Evolutionary conservation across 2,329 filamentous ascomycete genomes (phyloP), one percentile per base, ranked within the genome.

Genomic region (Metarhizium anisopliae): DNA sequence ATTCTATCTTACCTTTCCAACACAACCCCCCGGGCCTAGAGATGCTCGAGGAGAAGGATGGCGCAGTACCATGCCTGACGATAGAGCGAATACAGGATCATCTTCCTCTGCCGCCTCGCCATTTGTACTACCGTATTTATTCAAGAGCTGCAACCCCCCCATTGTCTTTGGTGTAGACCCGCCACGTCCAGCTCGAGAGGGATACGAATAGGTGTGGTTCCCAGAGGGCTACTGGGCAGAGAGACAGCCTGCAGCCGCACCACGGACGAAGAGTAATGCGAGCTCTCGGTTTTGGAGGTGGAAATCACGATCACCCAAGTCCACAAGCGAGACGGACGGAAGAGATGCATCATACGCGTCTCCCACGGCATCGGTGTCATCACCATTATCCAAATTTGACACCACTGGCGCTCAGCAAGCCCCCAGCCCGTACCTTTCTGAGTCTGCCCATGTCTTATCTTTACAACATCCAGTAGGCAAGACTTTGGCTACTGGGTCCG

Each of bases 221-320:
- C 81, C 81, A 1, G 77, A 76, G 53, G 81, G 81, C 6, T 84
- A 82, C 64, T 84, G 80, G 81, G 81, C 81, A n/a, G 81, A 84
- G 66, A 73, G 81, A n/a, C 70, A 76, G 50, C 55, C 30, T 25
- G 60, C 64, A 52, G 50, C 43, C 53, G 51, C 58, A 4, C 62
- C 66, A 1, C 62, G 65, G 16, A 65, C 51, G 14, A 69, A 69
- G 59, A 72, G 68, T 52, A 71, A 62, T 52, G 64, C 67, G 29
- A 66, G 63, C 30, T 67, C 63, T 20, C 68, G 67, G 49, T 66
- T 71, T 42, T 75, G 70, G 68, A 74, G 67, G 62, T 77, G 73
- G 74, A 65, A 68, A 38, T 68, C 68, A 7, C 68, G 69, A 7
- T 76, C 70, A 13, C 62, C 55, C 13, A 73, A 70, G 55, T 67